A percentile compares a stretch with the other conserved stretches of the same genome.
These are phyloP conservation scores for Naganishia vishniacii DNA, from an alignment of 768 basidiomycete species.

Conservation along the genomic window DNA sequence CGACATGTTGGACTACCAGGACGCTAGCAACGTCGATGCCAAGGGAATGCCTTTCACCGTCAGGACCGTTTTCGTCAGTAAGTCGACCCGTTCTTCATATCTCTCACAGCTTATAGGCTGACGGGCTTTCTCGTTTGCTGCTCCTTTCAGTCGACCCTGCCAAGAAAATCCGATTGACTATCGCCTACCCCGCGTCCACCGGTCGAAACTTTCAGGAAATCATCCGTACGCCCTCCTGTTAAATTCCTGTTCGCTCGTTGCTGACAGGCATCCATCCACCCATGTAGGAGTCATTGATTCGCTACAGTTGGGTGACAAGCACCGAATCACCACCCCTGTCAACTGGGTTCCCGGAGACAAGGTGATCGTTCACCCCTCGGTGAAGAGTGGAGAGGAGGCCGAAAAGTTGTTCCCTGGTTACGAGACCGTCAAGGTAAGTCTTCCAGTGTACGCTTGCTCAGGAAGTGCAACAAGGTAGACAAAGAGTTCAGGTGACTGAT, in stretches of 20 bases:
- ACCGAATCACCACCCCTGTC: constrained; percentile 64
- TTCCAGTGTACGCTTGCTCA: background rate
- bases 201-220: constrained; percentile 86
- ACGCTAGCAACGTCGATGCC: constrained; percentile 65
- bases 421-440: constrained; percentile 68
- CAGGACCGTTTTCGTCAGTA: constrained; percentile 84
- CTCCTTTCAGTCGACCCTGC: constrained; percentile 68
- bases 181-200: constrained; percentile 91
- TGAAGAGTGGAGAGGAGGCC: constrained; percentile 73
- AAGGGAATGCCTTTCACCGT: constrained; percentile 87
- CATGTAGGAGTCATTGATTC: constrained; percentile 69
- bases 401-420: constrained; percentile 82
- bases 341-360: constrained; percentile 93
- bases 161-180: constrained; percentile 81
- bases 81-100: constrained; percentile 23
- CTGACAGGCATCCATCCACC: constrained; percentile 39
- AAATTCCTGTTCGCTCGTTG: background rate
- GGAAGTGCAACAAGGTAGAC: no score
- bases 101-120: background rate
- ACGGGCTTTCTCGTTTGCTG: background rate
- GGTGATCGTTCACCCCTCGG: constrained; percentile 73
- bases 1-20: constrained; percentile 95
- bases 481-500: background rate
- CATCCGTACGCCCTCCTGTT: constrained; percentile 37
- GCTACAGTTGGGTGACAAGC: constrained; percentile 68